Conservation (phyloP, 2,329 filamentous ascomycete genomes). For the Phialemoniopsis sp. region DNA sequence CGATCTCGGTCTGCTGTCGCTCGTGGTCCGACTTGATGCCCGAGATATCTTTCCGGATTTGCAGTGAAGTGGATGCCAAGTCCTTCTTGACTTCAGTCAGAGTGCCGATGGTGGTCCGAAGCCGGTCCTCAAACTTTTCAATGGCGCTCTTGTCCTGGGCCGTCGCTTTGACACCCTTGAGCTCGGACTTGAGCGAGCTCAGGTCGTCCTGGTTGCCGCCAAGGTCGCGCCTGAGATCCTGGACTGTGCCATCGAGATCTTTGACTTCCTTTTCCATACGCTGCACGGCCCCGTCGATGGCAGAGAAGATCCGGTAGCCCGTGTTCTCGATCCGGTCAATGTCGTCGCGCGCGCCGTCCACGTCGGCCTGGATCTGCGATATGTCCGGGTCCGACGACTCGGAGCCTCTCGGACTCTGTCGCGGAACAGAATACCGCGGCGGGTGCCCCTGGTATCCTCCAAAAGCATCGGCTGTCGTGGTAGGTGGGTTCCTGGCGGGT, state of each 20-base stretch:
- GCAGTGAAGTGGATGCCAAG: constrained; percentile 8
- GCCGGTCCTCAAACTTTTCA: constrained; percentile 14
- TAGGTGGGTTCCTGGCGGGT: constrained; percentile 5
- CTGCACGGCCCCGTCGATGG: constrained; percentile 26
- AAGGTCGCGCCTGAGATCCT: constrained; percentile 17
- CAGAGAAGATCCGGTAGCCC: constrained; percentile 28
- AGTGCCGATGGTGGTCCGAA: constrained; percentile 13
- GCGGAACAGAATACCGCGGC: too few relatives aligned
- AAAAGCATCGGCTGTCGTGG: background rate
- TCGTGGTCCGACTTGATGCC: constrained; percentile 16
- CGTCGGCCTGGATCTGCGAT: constrained; percentile 22
- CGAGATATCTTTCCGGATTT: constrained; percentile 15
- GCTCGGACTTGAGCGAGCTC: constrained; percentile 16
- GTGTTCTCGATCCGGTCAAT: constrained; percentile 30
- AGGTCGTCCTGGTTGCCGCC: constrained; percentile 17
- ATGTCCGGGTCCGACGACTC: constrained; percentile 12
- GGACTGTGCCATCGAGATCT: constrained; percentile 22
- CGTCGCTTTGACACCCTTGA: constrained; percentile 11
- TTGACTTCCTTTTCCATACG: constrained; percentile 27
- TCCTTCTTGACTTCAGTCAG: constrained; percentile 14
- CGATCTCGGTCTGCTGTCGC: constrained; percentile 14
- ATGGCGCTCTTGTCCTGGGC: constrained; percentile 10
- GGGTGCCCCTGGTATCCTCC: background rate
- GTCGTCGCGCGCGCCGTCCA: constrained; percentile 26
- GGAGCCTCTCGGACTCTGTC: too few relatives aligned